A percentile compares a stretch with the other conserved stretches of the same genome.
These are phyloP conservation scores for Chaetomium fimeti DNA, from an alignment of 495 filamentous ascomycete species.

Conservation along the genomic window DNA sequence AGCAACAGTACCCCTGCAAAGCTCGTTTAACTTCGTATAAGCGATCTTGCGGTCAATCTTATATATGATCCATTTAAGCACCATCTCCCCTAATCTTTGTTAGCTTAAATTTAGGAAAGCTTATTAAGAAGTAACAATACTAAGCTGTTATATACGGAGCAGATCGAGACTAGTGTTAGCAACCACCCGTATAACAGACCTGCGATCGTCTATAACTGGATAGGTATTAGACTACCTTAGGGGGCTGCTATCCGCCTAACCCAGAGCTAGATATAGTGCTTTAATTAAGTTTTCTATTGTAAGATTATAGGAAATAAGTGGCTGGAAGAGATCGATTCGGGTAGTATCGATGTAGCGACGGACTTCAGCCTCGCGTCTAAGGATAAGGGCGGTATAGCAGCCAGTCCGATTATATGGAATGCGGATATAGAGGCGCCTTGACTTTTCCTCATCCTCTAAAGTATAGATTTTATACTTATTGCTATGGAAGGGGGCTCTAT, in stretches of 20 bases:
- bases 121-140: background rate
- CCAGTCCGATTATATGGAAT: constrained; percentile 1
- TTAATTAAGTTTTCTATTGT: constrained; percentile 6
- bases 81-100: constrained; percentile 8
- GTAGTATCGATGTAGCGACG: constrained; percentile 2
- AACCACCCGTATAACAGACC: constrained; percentile 2
- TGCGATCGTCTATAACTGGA: constrained; percentile 3
- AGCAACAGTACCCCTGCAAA: constrained; percentile 1
- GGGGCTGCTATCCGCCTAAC: constrained; percentile 3
- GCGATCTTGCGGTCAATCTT: constrained; percentile 14
- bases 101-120: background rate
- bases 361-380: constrained; percentile 1
- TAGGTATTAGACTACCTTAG: constrained; percentile 5
- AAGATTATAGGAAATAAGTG: constrained; percentile 3
- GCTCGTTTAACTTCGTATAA: background rate
- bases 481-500: background rate
- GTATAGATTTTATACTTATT: constrained; percentile 2
- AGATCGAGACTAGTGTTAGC: constrained; percentile 9
- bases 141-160: constrained; percentile 3
- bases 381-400: background rate
- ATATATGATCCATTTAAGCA: constrained; percentile 2
- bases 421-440: constrained; percentile 7
- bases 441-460: constrained; percentile 8
- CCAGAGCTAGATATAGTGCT: constrained; percentile 1
- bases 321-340: constrained; percentile 3